Evolutionary conservation across 1,284 basidiomycete species (phyloP), one percentile per base, ranked within the genome.

Genomic region (Heliocybe sulcata): DNA sequence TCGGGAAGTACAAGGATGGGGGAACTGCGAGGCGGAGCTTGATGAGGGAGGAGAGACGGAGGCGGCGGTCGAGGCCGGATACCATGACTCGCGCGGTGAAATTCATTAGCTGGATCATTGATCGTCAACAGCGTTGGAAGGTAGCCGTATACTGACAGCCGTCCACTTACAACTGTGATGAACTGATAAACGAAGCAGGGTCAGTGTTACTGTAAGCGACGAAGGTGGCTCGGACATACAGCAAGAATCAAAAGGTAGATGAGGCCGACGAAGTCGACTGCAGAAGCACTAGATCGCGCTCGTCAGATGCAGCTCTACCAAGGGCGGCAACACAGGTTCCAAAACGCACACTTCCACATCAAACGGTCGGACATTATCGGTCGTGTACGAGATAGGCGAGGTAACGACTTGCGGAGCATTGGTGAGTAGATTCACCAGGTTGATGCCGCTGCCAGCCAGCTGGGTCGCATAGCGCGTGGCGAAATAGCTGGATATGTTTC

Each of bases 201-300:
- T 16, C 8, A 20, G 22, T 49, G 47, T 49, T 11, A 49, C 8
- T 20, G 4, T 6, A 22, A 26, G 47, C 11, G 3, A 49, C 23
- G 47, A 3, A 29, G 4, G 20, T 11, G 20, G 14, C 66, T 65
- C 49, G 2, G 23, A 47, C 65, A 52, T 56, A 72, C 71, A 53
- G 82, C 71, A 29, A 84, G 68, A 57, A 92, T 89, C 54, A 83
- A 70, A 47, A 87, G 72, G 70, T 90, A 92, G 57, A 92, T 86
- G 4, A 89, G 72, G 25, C 87, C 90, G 25, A 92, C 88, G 57
- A 86, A 87, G 42, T 82, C 78, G 47, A 84, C 77, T 0, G 90
- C 91, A 10, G 80, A 74, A 0, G 88, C 87, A 3, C 89, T 90
- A 49, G 23, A 6, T 25, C 11, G 22, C 47, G 22, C 20, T 22